These are phyloP conservation scores for Skeletonema menzelii DNA, from an alignment of 108 stramenopile genomes.

Conservation along the genomic window DNA sequence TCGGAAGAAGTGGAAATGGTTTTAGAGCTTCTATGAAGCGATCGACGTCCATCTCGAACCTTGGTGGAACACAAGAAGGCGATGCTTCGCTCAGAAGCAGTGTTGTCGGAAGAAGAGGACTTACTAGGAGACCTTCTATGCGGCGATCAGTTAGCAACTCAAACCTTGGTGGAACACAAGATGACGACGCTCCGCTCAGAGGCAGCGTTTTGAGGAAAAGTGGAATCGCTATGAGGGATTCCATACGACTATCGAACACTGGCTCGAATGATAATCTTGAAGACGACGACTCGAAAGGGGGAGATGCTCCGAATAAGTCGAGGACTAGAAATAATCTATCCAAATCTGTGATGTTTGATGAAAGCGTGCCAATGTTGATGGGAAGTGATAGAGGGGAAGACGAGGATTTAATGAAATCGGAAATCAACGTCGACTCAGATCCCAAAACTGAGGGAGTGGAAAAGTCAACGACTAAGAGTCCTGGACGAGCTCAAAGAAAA, in stretches of 20 bases:
- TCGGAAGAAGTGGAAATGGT: no score
- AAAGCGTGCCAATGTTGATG: not conserved
- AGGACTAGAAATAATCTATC: not conserved
- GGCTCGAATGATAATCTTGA: not conserved
- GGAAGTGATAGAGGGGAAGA: not conserved
- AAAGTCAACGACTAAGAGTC: not conserved
- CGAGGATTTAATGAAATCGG: not conserved
- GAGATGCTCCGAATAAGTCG: not conserved
- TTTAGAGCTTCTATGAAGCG: no score
- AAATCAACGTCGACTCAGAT: not conserved
- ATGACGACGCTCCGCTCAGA: not conserved
- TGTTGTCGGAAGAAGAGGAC: not conserved
- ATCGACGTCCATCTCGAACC: not conserved
- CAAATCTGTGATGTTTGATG: not conserved
- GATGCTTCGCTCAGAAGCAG: not conserved
- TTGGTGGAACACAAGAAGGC: not conserved
- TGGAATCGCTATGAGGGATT: not conserved
- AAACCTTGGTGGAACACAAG: not conserved
- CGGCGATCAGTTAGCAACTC: not conserved
- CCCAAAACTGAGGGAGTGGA: not conserved
- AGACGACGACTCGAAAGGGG: not conserved
- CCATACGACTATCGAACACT: not conserved
- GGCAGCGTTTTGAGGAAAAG: not conserved
- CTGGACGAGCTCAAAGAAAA: not conserved
- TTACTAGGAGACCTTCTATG: not conserved